phyloP scores from a whole-genome alignment of 2,329 filamentous ascomycete species.

The Plenodomus lindquistii region DNA sequence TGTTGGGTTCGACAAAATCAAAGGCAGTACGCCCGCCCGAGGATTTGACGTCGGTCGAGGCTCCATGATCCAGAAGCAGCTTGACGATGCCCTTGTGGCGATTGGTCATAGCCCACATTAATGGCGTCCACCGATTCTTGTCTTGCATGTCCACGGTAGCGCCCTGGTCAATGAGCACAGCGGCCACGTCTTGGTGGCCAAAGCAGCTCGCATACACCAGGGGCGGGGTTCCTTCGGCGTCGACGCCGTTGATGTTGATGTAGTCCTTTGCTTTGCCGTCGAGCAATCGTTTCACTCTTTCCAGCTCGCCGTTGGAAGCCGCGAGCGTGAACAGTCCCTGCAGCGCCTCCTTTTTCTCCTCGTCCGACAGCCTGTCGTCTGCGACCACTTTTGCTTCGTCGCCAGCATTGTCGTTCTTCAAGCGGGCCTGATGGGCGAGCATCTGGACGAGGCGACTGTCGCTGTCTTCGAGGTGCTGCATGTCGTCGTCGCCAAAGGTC shows the following conservation, averaged over 20 bases:
- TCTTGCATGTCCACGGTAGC: conserved; percentile 92
- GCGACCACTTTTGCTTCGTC: conserved; percentile 78
- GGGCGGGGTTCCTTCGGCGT: conserved; percentile 94
- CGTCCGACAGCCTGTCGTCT: conserved; percentile 72
- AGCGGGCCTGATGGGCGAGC: conserved; percentile 90
- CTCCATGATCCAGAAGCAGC: conserved; percentile 85
- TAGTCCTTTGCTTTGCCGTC: conserved; percentile 72
- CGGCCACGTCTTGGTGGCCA: conserved; percentile 88
- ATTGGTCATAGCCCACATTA: conserved; percentile 99
- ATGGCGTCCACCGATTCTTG: conserved; percentile 92
- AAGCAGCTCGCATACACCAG: conserved; percentile 98
- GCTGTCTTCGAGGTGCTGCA: conserved; percentile 68
- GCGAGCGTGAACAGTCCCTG: conserved; percentile 93
- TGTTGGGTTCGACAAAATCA: conserved; percentile 93
- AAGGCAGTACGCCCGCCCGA: conserved; percentile 91
- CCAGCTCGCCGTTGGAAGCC: conserved; percentile 91
- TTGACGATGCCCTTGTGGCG: conserved; percentile 95
- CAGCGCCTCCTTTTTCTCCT: conserved; percentile 78
- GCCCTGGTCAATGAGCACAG: conserved; percentile 79
- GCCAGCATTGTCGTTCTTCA: conserved; percentile 69
- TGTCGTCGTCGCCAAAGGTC: conserved; percentile 69
- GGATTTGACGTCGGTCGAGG: conserved; percentile 94
- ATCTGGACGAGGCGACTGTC: conserved; percentile 92
- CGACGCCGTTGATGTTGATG: conserved; percentile 82
- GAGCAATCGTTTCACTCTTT: conserved; percentile 76